phyloP scores from a whole-genome alignment of 805 yeast genomes.

The Starmerella stigmatis region DNA sequence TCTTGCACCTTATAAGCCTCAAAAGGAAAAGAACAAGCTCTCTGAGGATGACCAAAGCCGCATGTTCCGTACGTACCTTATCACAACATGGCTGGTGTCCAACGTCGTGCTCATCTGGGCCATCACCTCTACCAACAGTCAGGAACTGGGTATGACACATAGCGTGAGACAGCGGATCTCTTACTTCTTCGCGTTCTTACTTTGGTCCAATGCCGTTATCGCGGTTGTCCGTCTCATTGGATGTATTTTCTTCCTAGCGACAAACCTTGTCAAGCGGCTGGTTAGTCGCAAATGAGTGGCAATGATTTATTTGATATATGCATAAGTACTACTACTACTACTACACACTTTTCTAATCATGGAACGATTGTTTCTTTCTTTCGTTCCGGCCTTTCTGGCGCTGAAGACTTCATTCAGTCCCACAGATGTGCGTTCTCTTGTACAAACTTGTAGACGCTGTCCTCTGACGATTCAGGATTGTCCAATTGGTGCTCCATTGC shows the following conservation, averaged over 20 bases:
- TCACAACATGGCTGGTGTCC: slow-evolving; percentile 34
- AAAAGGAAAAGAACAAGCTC: slow-evolving; percentile 21
- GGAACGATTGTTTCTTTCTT: too few species aligned
- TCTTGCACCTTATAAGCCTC: slow-evolving; percentile 40
- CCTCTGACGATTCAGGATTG: slow-evolving; percentile 45
- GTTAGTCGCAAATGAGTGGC: slow-evolving; percentile 15
- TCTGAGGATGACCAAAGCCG: slow-evolving; percentile 32
- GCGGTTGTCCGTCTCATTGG: slow-evolving; percentile 50
- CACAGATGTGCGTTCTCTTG: background rate
- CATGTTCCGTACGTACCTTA: slow-evolving; percentile 35
- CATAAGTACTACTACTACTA: too few species aligned
- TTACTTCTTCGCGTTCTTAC: slow-evolving; percentile 38
- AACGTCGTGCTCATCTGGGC: slow-evolving; percentile 33
- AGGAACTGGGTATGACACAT: slow-evolving; percentile 32
- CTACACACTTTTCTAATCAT: too few species aligned
- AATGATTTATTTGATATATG: background rate
- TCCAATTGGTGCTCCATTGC: slow-evolving; percentile 70
- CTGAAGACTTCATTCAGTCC: too few species aligned
- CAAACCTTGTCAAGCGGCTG: slow-evolving; percentile 16
- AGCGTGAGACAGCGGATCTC: slow-evolving; percentile 32
- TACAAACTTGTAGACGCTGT: slow-evolving; percentile 42
- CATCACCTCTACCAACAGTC: slow-evolving; percentile 32
- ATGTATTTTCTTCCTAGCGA: slow-evolving; percentile 38
- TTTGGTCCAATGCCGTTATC: slow-evolving; percentile 54
- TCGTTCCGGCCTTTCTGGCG: too few species aligned